Percentiles rank a stretch among this genome's conserved stretches.
These are phyloP conservation scores for Ascoidea tarda DNA, from an alignment of 805 yeast genomes.

Conservation along the genomic window DNA sequence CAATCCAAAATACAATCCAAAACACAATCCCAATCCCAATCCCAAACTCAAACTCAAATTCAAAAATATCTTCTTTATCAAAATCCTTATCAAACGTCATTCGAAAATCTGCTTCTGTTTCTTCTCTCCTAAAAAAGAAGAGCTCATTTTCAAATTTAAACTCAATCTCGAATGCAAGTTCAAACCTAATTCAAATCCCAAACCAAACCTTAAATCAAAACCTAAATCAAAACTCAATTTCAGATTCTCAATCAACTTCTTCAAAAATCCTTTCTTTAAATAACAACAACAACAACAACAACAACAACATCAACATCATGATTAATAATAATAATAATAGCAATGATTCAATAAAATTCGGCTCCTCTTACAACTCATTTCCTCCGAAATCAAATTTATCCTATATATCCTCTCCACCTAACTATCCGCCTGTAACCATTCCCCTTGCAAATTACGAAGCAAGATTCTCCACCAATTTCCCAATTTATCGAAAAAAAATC, in stretches of 20 bases:
- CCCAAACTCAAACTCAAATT: not conserved
- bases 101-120: not conserved
- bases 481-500: conserved; percentile 53
- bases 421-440: not conserved
- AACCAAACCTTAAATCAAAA: not conserved
- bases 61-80: not conserved
- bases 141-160: not conserved
- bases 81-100: not conserved
- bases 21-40: not conserved
- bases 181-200: not conserved
- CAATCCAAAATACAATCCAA: not conserved
- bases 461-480: conserved; percentile 68
- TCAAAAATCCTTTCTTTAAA: not conserved
- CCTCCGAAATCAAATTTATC: not conserved
- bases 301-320: not conserved
- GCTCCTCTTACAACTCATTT: not conserved
- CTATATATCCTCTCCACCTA: not conserved
- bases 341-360: not conserved
- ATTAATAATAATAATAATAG: not conserved
- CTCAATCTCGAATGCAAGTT: not conserved
- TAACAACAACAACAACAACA: not conserved
- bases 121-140: not conserved
- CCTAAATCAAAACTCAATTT: not conserved
- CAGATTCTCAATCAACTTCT: not conserved
- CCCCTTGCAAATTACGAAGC: conserved; percentile 24